Base-by-base conservation (phyloP, 1,284 basidiomycete genomes). In the Schizophyllum amplum region DNA sequence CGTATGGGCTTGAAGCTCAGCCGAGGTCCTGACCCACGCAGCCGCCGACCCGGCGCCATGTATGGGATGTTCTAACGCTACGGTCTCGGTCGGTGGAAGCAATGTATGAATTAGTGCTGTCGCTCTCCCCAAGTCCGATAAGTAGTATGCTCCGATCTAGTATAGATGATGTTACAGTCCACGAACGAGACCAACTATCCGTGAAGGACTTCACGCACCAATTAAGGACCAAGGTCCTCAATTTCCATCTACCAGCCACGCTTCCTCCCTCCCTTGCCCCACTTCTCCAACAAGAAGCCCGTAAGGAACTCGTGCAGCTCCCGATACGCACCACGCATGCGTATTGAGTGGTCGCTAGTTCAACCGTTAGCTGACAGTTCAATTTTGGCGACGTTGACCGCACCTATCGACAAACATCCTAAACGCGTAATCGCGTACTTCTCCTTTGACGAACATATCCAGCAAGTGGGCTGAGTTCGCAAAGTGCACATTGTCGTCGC, bases 351-450 rank as follows among this genome's bases (percentile, higher is more conserved):
- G 67, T 92, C 89, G 65, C 92, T 94, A 68, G 55, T 60, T n/a
- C 52, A 15, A n/a, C 7, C 24, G 53, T 55, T 42, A 61, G 47
- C 25, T 50, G 61, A 55, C 60, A 51, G 21, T 42, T 58, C 52
- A 24, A 64, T 49, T 55, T 59, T 60, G 60, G 67, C 57, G 66
- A 59, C 61, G 46, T 52, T 5, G 24, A 22, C 52, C 53, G 53
- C 21, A 90, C 87, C 90, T 93, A 71, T 99, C 96, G 24, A 93
- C 93, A 72, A 98, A 99, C 90, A 97, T 92, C 67, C 95, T 82
- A 72, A 98, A 97, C 65, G 87, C 78, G 74, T 89, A 98, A 47
- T 82, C 82, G 60, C 90, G 77, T 33, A 98, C 82, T 56, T 85
- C 75, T 20, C 78, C 82, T 64, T 78, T 76, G 0, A 94, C 98